These are phyloP conservation scores for Smallanthus sonchifolius DNA, from an alignment of 129 eudicot genomes.

Conservation along the genomic window DNA sequence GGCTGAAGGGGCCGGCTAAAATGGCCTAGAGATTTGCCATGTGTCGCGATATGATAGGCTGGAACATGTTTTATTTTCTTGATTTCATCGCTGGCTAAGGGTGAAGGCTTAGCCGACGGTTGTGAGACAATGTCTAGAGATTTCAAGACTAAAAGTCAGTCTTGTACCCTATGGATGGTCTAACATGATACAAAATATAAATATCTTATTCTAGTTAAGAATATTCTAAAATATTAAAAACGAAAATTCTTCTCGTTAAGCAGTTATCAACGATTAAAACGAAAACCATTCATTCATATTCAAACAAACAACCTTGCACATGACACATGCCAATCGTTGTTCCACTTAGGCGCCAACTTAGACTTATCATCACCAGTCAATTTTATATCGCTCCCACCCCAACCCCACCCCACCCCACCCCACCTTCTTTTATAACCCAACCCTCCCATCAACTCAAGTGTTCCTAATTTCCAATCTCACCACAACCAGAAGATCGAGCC, in stretches of 20 bases:
- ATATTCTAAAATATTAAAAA: neutral
- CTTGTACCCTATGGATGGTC: no score
- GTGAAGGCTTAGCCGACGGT: no score
- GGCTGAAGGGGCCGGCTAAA: no score
- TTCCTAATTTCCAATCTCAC: neutral
- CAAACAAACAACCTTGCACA: neutral
- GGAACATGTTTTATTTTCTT: no score
- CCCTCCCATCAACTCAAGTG: slow-evolving; percentile 1
- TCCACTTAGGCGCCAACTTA: slow-evolving; percentile 21
- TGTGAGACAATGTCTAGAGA: no score
- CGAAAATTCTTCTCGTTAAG: neutral
- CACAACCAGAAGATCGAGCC: neutral
- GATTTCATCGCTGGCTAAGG: no score
- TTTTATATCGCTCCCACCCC: neutral
- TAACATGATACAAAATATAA: no score
- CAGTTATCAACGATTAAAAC: neutral
- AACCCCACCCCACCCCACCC: neutral
- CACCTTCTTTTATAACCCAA: neutral
- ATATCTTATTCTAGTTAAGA: neutral
- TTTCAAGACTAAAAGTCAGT: no score
- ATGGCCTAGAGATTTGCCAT: no score
- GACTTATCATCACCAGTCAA: slow-evolving; percentile 17
- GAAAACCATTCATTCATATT: neutral
- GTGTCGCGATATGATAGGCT: no score
- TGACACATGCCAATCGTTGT: neutral